Percentiles rank a stretch among this genome's conserved stretches.
Conservation (phyloP, 768 basidiomycete genomes). For the Cubamyces lactineus region DNA sequence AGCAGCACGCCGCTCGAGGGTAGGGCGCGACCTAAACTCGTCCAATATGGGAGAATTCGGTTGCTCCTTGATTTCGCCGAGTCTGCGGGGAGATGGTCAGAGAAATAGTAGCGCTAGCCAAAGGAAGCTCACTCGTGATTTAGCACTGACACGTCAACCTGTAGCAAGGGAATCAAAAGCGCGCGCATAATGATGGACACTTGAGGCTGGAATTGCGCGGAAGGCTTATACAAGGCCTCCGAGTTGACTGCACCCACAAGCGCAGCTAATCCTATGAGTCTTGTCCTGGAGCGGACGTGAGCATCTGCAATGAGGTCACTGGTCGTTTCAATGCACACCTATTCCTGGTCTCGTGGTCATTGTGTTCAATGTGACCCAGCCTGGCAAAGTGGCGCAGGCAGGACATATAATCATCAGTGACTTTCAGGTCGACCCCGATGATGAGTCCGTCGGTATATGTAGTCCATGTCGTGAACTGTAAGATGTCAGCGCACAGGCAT, state of each 20-base stretch:
- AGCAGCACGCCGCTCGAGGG: conserved; percentile 79
- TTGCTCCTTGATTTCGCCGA: conserved; percentile 64
- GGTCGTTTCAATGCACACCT: conserved; percentile 48
- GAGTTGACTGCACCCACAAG: conserved; percentile 81
- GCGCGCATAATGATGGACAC: conserved; percentile 71
- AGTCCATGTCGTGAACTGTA: conserved; percentile 89
- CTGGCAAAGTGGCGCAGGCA: conserved; percentile 66
- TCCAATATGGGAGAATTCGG: conserved; percentile 78
- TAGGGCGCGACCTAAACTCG: conserved; percentile 82
- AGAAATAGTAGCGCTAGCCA: neutral
- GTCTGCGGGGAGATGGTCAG: conserved; percentile 41
- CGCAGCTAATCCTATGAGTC: conserved; percentile 85
- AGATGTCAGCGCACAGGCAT: neutral
- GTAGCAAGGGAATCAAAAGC: conserved; percentile 66
- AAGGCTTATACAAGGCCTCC: conserved; percentile 78
- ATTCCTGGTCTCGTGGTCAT: conserved; percentile 74
- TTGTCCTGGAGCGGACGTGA: conserved; percentile 54
- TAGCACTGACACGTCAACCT: conserved; percentile 59
- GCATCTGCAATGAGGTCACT: neutral
- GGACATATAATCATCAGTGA: conserved; percentile 72
- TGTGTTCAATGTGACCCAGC: conserved; percentile 55
- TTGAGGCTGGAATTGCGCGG: conserved; percentile 72
- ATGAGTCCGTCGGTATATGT: conserved; percentile 88
- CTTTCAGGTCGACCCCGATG: conserved; percentile 72
- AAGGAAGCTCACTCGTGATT: conserved; percentile 64